Evolutionary conservation across 1,284 basidiomycete genomes (phyloP).

Genomic region (Fomitopsis schrenkii): DNA sequence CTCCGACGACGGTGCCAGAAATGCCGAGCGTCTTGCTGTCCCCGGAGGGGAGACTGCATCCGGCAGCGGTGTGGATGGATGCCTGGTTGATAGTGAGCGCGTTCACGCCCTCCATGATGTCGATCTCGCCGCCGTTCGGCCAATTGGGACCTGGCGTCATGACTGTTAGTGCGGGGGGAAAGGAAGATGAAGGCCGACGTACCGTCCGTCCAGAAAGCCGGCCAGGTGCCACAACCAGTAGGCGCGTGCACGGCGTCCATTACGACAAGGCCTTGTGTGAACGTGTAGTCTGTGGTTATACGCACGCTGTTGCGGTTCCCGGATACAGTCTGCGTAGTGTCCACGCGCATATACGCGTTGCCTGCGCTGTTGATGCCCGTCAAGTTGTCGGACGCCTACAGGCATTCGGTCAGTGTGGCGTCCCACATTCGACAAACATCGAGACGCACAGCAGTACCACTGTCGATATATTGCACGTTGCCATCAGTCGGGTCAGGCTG

Average conservation of each 20-base stretch:
- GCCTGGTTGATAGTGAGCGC: constrained; percentile 77
- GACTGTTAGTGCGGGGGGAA: background rate
- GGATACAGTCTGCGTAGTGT: constrained; percentile 69
- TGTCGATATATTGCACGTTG: constrained; percentile 53
- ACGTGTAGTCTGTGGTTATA: constrained; percentile 63
- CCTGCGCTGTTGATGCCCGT: constrained; percentile 60
- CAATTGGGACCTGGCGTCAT: constrained; percentile 52
- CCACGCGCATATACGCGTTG: constrained; percentile 80
- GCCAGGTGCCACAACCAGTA: constrained; percentile 85
- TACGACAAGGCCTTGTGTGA: constrained; percentile 69
- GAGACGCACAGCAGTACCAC: constrained; percentile 49
- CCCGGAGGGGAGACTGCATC: constrained; percentile 61
- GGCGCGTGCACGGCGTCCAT: constrained; percentile 89
- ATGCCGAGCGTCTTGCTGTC: constrained; percentile 48
- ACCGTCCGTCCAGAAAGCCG: constrained; percentile 56
- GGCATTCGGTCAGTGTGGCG: background rate
- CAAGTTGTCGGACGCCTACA: constrained; percentile 47
- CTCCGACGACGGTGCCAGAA: constrained; percentile 57
- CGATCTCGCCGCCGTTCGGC: constrained; percentile 79
- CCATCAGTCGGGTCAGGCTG: constrained; percentile 81
- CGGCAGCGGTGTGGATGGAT: constrained; percentile 73
- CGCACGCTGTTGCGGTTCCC: constrained; percentile 72
- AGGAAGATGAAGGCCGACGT: background rate
- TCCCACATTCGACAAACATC: constrained; percentile 5
- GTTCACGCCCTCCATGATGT: constrained; percentile 82